A percentile compares a stretch with the other conserved stretches of the same genome.
Evolutionary conservation across 345 rosid species (phyloP).

Genomic region (Lenwebbia sp.): DNA sequence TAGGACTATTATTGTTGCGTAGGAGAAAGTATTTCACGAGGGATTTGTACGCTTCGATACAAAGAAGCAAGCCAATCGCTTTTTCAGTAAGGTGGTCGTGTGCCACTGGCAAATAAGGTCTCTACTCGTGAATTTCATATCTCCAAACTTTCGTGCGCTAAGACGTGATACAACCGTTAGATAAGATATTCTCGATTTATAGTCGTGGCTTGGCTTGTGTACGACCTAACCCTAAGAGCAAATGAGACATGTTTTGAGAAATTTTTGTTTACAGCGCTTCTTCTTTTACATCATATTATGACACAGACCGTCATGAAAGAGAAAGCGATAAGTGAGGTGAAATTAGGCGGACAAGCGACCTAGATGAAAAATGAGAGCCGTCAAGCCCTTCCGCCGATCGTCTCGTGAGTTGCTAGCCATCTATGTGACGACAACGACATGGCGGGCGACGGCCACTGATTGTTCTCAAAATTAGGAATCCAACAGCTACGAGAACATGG

Average conservation of each 20-base stretch:
- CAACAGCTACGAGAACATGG: not conserved
- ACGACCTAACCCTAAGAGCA: not conserved
- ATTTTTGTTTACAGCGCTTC: not conserved
- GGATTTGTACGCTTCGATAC: not conserved
- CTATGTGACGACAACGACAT: not conserved
- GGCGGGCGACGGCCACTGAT: no score
- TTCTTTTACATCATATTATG: not conserved
- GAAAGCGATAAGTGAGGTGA: not conserved
- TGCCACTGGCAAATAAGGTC: not conserved
- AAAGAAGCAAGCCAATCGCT: not conserved
- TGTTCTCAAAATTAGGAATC: not conserved
- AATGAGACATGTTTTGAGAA: not conserved
- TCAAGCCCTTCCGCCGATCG: not conserved
- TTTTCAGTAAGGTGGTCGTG: not conserved
- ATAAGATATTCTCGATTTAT: not conserved
- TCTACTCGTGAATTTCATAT: not conserved
- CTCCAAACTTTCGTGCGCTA: not conserved
- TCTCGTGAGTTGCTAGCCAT: not conserved
- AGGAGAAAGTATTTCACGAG: not conserved
- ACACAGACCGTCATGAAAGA: not conserved
- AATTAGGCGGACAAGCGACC: not conserved
- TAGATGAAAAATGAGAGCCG: not conserved
- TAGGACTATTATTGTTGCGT: not conserved
- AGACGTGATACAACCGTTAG: not conserved
- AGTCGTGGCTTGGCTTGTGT: not conserved